Evolutionary conservation across 148 eudicot species (phyloP).

Genomic region (Vaccinium myrtillus): DNA sequence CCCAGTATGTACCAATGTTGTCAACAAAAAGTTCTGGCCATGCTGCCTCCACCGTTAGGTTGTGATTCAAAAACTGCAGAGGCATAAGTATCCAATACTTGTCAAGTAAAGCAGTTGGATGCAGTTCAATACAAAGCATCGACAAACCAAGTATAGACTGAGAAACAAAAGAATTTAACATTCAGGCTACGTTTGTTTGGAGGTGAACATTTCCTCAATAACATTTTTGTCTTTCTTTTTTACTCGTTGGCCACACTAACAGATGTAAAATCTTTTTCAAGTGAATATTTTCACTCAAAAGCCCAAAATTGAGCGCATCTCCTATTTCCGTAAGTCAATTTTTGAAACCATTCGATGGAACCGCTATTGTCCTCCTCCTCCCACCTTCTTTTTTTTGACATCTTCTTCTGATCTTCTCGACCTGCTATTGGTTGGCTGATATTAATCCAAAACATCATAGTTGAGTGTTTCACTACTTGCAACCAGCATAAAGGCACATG

Average conservation of each 20-base stretch:
- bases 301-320: neutral
- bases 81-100: neutral
- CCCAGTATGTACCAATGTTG: slow-evolving; percentile 75
- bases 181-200: neutral
- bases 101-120: slow-evolving; percentile 8
- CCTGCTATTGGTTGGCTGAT: neutral
- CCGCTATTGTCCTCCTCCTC: neutral
- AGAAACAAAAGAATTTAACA: neutral
- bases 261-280: neutral
- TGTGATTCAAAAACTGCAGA: slow-evolving; percentile 71
- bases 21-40: slow-evolving; percentile 70
- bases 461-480: neutral
- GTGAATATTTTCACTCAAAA: neutral
- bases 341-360: neutral
- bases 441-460: neutral
- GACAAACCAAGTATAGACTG: neutral
- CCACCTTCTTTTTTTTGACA: neutral
- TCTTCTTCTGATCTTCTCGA: neutral
- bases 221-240: neutral
- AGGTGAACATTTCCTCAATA: neutral
- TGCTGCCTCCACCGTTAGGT: slow-evolving; percentile 66
- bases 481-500: neutral
- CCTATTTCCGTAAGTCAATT: neutral
- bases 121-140: neutral
- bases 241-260: neutral